phyloP scores from a whole-genome alignment of 768 basidiomycete species.

The Suillus occidentalis region DNA sequence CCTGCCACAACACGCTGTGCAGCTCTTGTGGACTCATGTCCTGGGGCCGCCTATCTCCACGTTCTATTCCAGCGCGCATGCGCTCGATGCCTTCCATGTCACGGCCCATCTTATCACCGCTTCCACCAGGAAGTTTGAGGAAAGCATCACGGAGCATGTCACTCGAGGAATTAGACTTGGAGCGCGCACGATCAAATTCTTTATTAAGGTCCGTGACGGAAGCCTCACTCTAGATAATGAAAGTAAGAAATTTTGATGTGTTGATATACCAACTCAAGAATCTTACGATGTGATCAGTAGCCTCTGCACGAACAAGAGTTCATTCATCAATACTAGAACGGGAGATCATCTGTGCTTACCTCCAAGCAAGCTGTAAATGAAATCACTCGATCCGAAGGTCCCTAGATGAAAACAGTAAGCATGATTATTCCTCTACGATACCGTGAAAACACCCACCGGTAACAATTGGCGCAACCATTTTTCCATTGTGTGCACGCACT shows the following conservation, averaged over 20 bases:
- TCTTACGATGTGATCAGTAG: slow-evolving; percentile 60
- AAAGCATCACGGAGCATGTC: slow-evolving; percentile 62
- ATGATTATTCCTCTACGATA: neutral
- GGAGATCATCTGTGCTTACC: slow-evolving; percentile 40
- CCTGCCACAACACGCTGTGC: slow-evolving; percentile 80
- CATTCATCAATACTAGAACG: neutral
- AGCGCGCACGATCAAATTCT: slow-evolving; percentile 70
- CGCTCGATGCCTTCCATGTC: slow-evolving; percentile 75
- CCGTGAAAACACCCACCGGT: slow-evolving; percentile 47
- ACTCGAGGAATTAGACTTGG: slow-evolving; percentile 40
- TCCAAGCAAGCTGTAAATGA: slow-evolving; percentile 74
- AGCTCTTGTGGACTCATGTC: slow-evolving; percentile 90
- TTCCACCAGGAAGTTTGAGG: slow-evolving; percentile 60
- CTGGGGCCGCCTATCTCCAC: slow-evolving; percentile 68
- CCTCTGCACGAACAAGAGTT: slow-evolving; percentile 40
- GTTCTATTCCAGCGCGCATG: slow-evolving; percentile 58
- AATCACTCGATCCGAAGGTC: slow-evolving; percentile 78
- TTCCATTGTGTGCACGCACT: slow-evolving; percentile 72
- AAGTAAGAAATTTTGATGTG: slow-evolving; percentile 1
- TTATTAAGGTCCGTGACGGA: slow-evolving; percentile 87
- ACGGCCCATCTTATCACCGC: slow-evolving; percentile 61
- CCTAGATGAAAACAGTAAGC: slow-evolving; percentile 35
- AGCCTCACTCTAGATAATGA: slow-evolving; percentile 44
- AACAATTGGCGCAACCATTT: slow-evolving; percentile 76
- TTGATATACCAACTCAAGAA: neutral